These are phyloP conservation scores for Arthrobotrys iridis DNA, from an alignment of 2,329 filamentous ascomycete genomes.

Conservation along the genomic window DNA sequence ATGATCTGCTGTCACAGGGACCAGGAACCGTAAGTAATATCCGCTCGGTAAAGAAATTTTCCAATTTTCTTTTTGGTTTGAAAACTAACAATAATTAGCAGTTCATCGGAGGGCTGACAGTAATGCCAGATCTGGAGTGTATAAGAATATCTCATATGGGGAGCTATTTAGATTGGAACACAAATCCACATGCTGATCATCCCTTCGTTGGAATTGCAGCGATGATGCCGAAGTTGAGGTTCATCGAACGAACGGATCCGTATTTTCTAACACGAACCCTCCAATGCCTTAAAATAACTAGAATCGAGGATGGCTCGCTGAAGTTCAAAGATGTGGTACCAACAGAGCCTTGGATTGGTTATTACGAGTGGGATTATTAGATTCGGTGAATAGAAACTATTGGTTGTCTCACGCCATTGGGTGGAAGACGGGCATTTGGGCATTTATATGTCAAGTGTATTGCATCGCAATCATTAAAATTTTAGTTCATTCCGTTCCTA, in stretches of 20 bases:
- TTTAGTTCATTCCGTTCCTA: slow-evolving; percentile 28
- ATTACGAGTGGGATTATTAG: slow-evolving; percentile 2
- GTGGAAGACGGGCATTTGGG: too few species aligned
- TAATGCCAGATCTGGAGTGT: background rate
- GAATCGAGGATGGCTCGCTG: background rate
- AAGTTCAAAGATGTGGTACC: background rate
- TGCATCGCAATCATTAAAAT: slow-evolving; percentile 7
- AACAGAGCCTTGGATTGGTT: background rate
- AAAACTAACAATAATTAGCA: background rate
- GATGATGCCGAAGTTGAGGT: background rate
- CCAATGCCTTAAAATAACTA: background rate
- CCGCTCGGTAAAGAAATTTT: background rate
- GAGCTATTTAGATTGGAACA: background rate
- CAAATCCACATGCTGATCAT: background rate
- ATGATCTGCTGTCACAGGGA: background rate
- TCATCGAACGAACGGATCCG: slow-evolving; percentile 32
- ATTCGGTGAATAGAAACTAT: too few species aligned
- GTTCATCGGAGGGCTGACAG: slow-evolving; percentile 3
- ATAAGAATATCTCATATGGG: slow-evolving; percentile 20
- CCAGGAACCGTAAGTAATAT: background rate
- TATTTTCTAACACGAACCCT: slow-evolving; percentile 30
- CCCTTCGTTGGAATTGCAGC: slow-evolving; percentile 16
- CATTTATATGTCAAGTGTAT: background rate
- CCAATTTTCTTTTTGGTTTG: too few species aligned
- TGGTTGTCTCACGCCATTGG: too few species aligned